Percentiles rank a stretch among this genome's conserved stretches.
These are phyloP conservation scores for Asparagopsis taxiformis DNA, from an alignment of 31 red algal genomes.

Conservation along the genomic window DNA sequence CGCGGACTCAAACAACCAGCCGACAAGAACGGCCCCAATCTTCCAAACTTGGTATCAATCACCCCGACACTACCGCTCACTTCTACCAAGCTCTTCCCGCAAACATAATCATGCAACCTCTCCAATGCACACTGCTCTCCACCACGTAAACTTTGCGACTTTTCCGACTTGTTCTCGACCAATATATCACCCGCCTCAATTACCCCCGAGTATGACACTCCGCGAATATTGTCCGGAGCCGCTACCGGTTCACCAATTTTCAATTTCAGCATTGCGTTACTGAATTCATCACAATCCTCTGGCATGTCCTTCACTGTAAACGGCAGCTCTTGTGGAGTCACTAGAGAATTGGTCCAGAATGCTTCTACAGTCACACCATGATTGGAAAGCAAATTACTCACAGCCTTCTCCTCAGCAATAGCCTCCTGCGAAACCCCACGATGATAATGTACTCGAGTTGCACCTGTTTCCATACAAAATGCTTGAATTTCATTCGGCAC, in stretches of 20 bases:
- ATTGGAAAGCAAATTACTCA: conserved; percentile 26
- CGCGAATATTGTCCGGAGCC: not conserved
- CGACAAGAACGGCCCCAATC: conserved; percentile 39
- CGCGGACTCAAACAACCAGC: conserved; percentile 34
- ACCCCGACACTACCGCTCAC: not conserved
- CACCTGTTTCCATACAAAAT: conserved; percentile 31
- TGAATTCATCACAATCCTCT: conserved; percentile 87
- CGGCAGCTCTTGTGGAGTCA: conserved; percentile 72
- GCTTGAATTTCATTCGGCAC: not conserved
- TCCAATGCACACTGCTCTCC: conserved; percentile 7
- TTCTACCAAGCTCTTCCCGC: conserved; percentile 4
- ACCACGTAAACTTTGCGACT: conserved; percentile 1
- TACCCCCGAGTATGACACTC: too few relatives aligned
- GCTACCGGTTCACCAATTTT: conserved; percentile 5
- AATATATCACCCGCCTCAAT: too few relatives aligned
- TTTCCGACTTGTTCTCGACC: too few relatives aligned
- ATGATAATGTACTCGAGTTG: conserved; percentile 48
- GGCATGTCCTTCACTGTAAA: conserved; percentile 81
- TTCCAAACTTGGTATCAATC: conserved; percentile 16
- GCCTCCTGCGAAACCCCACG: conserved; percentile 70
- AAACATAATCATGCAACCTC: conserved; percentile 20
- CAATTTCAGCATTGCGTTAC: conserved; percentile 32
- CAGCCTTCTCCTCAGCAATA: conserved; percentile 44
- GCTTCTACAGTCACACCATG: conserved; percentile 29
- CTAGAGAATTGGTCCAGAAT: conserved; percentile 84